These are phyloP conservation scores for Trifolium fragiferum DNA, from an alignment of 306 rosid genomes.

Conservation along the genomic window DNA sequence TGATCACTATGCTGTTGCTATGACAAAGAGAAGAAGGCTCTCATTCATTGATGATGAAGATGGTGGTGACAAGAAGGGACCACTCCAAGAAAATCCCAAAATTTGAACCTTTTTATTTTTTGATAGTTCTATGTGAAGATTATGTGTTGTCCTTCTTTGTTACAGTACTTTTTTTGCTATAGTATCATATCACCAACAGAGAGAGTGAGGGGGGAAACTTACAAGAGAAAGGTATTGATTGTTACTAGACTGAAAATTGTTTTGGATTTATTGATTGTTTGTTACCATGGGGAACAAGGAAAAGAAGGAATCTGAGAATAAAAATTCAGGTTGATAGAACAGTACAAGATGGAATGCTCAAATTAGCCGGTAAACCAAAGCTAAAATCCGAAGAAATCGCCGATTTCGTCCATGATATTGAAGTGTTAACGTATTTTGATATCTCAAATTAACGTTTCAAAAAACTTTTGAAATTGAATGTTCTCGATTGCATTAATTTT, in stretches of 20 bases:
- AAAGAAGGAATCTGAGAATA: slow-evolving; percentile 39
- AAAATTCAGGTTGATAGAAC: slow-evolving; percentile 38
- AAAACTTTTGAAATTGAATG: not conserved
- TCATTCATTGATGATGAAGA: slow-evolving; percentile 49
- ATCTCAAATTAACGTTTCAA: not conserved
- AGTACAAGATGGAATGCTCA: slow-evolving; percentile 40
- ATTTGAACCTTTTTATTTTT: slow-evolving; percentile 29
- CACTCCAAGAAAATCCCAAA: slow-evolving; percentile 37
- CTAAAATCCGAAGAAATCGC: not conserved
- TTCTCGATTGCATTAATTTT: not conserved
- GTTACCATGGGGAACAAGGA: slow-evolving; percentile 39
- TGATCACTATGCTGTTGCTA: slow-evolving; percentile 46
- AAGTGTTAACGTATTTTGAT: not conserved
- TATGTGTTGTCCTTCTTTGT: slow-evolving; percentile 34
- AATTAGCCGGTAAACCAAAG: slow-evolving; percentile 42
- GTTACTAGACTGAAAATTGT: slow-evolving; percentile 37
- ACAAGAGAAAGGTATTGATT: slow-evolving; percentile 39
- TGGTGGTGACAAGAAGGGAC: slow-evolving; percentile 51
- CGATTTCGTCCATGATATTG: not conserved
- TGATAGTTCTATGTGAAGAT: slow-evolving; percentile 39
- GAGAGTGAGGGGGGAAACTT: slow-evolving; percentile 22
- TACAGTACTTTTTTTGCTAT: slow-evolving; percentile 15
- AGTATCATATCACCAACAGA: slow-evolving; percentile 34
- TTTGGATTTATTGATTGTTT: slow-evolving; percentile 44
- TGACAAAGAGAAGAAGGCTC: slow-evolving; percentile 64